Base-by-base conservation (phyloP, 169 alveolate species). In the Plasmodium sp. region DNA sequence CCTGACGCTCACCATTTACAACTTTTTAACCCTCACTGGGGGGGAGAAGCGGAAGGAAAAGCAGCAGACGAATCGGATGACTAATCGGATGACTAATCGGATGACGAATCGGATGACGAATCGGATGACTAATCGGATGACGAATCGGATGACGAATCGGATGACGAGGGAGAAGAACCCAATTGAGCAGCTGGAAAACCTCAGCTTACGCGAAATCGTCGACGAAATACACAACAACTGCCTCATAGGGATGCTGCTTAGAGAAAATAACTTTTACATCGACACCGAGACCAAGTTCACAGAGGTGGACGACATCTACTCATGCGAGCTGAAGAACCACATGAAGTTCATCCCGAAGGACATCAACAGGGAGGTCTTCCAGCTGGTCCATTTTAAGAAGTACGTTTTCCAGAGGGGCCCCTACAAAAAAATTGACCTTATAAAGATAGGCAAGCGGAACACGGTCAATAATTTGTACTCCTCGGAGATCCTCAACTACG, bases 261-360 rank as follows among this genome's bases (percentile, higher is more conserved):
- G 74, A 67, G 91, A 81, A 67, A 90, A 90, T 90, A 90, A 90
- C 16, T 90, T 62, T 80, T 90, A 39, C 80, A 90, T 90, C 7
- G 91, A 90, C 82, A 34, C 43, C 6, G 83, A 79, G 51, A 80
- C 79, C 1, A 16, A 10, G 6, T 41, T 39, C 36, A 80, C 73
- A 2, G 18, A 79, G 48, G 51, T 58, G 48, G 45, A 80, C 16
- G 94, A 90, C 16, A 58, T 90, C 45, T 79, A 79, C 39, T 80
- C 54, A 14, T 62, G 62, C 36, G 94, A 90, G 33, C 36, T 90
- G 74, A 90, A 58, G 33, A 90, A 90, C 73, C 94, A 90, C 72
- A 36, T 90, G 90, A 90, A 90, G 73, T 12, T 33, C 4, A 90
- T 90, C 34, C 94, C 94, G 6, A 43, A 39, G 6, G 73, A 90